Evolutionary conservation across 192 early-diverging fungal genomes (phyloP), one percentile per base, ranked within the genome.

Genomic region (Umbelopsis vinacea): DNA sequence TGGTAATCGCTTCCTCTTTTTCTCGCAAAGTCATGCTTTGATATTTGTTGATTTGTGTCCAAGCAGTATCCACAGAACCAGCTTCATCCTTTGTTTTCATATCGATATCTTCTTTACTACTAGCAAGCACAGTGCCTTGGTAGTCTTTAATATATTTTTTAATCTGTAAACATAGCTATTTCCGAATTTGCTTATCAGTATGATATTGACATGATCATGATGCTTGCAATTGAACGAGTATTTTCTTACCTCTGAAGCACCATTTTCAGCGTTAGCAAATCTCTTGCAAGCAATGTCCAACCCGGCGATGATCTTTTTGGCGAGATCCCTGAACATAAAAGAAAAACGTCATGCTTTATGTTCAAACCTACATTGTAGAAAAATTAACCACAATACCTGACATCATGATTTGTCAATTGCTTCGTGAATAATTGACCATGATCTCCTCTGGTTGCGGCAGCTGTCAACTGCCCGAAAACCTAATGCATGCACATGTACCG

Each of bases 11-110:
- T 4, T 75, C 74, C 45, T 75, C 74, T 35, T 69, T 75, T 22
- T 75, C 74, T 2, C 74, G 46, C 6, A 70, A 10, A 24, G 68
- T 70, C 74, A 75, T 75, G 17, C 46, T 70, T 71, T 75, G 68
- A 37, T 75, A 75, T 35, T 26, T 26, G n/a, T 67, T 46, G 4
- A 66, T 57, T 52, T 75, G 74, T 17, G 19, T 35, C 74, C 74
- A 75, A 4, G 57, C 69, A 24, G 54, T 12, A 46, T 75, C 74
- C n/a, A 75, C 15, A 45, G 46, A 35, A 63, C n/a, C 26, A 19
- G 10, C 3, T 19, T 63, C 57, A 19, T 63, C 57, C 14, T 63
- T 63, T 29, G 57, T 14, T n/a, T 29, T 37, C 57, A 37, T 33
- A 1, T 63, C 57, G 17, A 35, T 29, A 14, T 63, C 33, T 63